phyloP scores from a whole-genome alignment of 352 stramenopile species.

The Phytophthora palmivora region DNA sequence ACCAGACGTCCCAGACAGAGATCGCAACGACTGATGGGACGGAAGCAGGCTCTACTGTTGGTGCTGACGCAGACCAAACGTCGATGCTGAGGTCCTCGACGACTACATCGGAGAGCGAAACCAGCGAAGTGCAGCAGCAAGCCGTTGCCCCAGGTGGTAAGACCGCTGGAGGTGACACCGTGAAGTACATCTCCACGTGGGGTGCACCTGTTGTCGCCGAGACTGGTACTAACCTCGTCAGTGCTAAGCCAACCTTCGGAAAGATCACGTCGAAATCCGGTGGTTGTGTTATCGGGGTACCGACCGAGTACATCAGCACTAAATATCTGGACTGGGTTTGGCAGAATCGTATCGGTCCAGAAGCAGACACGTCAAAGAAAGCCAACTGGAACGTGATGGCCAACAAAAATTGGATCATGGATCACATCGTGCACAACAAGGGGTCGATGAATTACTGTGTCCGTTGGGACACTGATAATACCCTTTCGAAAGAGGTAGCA shows the following conservation, averaged over 20 bases:
- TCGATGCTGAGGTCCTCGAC: too few species aligned
- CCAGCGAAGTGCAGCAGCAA: too few species aligned
- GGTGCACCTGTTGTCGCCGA: constrained; percentile 22
- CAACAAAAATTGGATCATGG: constrained; percentile 35
- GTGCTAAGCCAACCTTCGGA: constrained; percentile 18
- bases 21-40: too few species aligned
- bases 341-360: constrained; percentile 23
- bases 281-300: constrained; percentile 12
- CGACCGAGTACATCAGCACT: constrained; percentile 24
- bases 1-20: too few species aligned
- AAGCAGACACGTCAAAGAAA: constrained; percentile 1
- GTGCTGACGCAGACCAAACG: constrained; percentile 2
- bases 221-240: constrained; percentile 18
- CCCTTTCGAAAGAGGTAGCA: constrained; percentile 4
- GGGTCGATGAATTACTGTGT: constrained; percentile 36
- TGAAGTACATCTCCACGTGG: constrained; percentile 14
- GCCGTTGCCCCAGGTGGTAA: too few species aligned
- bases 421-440: constrained; percentile 30
- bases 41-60: background rate
- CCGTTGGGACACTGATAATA: constrained; percentile 18
- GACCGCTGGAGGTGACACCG: constrained; percentile 5
- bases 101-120: too few species aligned
- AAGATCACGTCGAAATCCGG: constrained; percentile 23
- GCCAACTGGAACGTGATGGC: constrained; percentile 31
- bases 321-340: constrained; percentile 29